Evolutionary conservation across 2,329 filamentous ascomycete species (phyloP), one percentile per base, ranked within the genome.

Genomic region (Waltergamsia citrina): DNA sequence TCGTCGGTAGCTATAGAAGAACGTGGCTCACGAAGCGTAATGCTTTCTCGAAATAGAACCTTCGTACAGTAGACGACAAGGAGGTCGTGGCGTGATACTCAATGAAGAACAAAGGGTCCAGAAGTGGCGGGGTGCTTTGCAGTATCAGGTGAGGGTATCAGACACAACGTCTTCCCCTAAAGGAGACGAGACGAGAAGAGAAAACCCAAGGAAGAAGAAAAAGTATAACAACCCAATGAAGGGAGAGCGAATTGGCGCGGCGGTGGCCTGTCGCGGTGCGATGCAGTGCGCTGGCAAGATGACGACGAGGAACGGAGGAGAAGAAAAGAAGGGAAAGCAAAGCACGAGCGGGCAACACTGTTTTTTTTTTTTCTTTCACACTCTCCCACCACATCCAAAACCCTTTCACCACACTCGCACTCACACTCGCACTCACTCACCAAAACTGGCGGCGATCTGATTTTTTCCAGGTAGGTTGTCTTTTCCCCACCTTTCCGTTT

Each of bases 181-280:
- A 30, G 6, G 16, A 30, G 14, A 33, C 14, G 10, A 12, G 39
- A 44, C 33, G 35, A 41, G 38, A 41, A 43, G 41, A 46, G 41
- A 37, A 51, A 53, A 53, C 52, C 50, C 58, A 47, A 41, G 44
- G 51, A 52, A 49, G 43, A 52, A 53, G 45, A 46, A 49, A 51
- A 51, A 56, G 49, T 48, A 50, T 48, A 55, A 57, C 57, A 57
- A 60, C 60, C 60, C 60, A n/a, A 54, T 43, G 43, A 51, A 48
- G 42, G 32, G 43, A 40, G 39, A 37, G 35, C 39, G 49, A 44
- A 59, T 64, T 64, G 62, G 54, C 61, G 56, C 59, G 59, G 60
- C 60, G 59, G 59, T 54, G 61, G 59, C 61, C 29, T 39, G 33
- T 33, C 34, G 37, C 37, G 34, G 34, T 37, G 35, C 36, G 34